Evolutionary conservation across 495 filamentous ascomycete species (phyloP).

Genomic region (Geopyxis carbonaria): DNA sequence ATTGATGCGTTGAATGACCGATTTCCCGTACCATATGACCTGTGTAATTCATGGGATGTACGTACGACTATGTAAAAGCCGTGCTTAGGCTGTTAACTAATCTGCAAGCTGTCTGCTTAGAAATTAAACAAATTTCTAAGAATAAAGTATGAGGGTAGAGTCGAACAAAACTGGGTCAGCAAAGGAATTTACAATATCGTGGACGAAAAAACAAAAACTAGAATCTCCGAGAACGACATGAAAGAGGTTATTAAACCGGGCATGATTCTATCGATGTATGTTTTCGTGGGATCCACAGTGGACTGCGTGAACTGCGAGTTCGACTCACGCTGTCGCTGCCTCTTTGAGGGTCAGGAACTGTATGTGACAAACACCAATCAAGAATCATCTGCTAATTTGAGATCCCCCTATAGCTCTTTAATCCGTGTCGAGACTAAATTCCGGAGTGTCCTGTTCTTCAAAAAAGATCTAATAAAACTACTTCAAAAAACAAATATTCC

Average conservation of each 20-base stretch:
- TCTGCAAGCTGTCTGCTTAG: too few species aligned
- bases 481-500: too few species aligned
- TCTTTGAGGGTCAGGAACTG: too few species aligned
- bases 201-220: slow-evolving; percentile 1
- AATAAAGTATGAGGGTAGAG: background rate
- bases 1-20: slow-evolving; percentile 7
- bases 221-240: slow-evolving; percentile 1
- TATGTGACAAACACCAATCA: too few species aligned
- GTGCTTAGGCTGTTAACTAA: background rate
- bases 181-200: slow-evolving; percentile 5
- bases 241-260: slow-evolving; percentile 3
- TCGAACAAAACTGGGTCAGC: slow-evolving; percentile 2
- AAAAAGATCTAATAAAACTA: too few species aligned
- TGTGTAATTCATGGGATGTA: slow-evolving; percentile 6
- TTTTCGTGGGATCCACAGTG: too few species aligned
- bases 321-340: too few species aligned
- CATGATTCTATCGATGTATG: slow-evolving; percentile 7
- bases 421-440: too few species aligned
- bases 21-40: background rate
- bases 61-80: background rate
- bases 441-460: too few species aligned
- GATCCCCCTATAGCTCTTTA: too few species aligned
- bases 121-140: background rate
- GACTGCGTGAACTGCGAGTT: too few species aligned
- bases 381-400: too few species aligned